Evolutionary conservation across 768 basidiomycete genomes (phyloP), one percentile per base, ranked within the genome.

Genomic region (Guyanaporus albipodus): DNA sequence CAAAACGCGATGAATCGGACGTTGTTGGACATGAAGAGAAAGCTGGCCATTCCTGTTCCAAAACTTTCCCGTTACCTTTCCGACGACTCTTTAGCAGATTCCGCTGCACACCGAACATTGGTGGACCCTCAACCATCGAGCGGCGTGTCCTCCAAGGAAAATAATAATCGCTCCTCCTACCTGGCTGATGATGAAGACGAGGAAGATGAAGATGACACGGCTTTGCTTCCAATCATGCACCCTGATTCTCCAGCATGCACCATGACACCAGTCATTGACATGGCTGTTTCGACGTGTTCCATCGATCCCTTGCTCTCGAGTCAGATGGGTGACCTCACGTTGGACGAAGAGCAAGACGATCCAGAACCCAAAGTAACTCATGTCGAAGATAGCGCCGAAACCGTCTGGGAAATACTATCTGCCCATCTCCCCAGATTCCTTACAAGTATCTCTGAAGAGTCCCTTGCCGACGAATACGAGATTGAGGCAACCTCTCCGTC

Each of bases 1-100:
- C 49, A 56, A 8, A 42, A 51, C 4, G 45, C 23, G 3, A 39
- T 51, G 12, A 42, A 54, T 14, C 43, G 27, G 4, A 5, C 19
- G 3, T 26, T 56, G 39, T 47, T 18, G 22, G 46, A 31, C 6
- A 48, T 44, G 48, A 50, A 41, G 49, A 46, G 42, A 22, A 9
- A 42, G 34, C 40, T 56, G 4, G 45, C 46, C 2, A 6, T 34
- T 1, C 55, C 55, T 19, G 9, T 56, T 31, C 54, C 49, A 14
- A 43, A 28, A 12, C 40, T 56, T 5, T 56, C 55, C 5, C 26
- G 24, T 0, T 49, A 36, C 32, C 29, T 57, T 26, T 48, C 50
- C 21, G 46, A 53, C 7, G 50, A 53, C 9, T 49, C 55, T 1
- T 15, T 45, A 4, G 35, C 26, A 3, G 43, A 44, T 21, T 42